Evolutionary conservation across 345 rosid genomes (phyloP), one percentile per base, ranked within the genome.

Genomic region (Rhizophora apiculata): DNA sequence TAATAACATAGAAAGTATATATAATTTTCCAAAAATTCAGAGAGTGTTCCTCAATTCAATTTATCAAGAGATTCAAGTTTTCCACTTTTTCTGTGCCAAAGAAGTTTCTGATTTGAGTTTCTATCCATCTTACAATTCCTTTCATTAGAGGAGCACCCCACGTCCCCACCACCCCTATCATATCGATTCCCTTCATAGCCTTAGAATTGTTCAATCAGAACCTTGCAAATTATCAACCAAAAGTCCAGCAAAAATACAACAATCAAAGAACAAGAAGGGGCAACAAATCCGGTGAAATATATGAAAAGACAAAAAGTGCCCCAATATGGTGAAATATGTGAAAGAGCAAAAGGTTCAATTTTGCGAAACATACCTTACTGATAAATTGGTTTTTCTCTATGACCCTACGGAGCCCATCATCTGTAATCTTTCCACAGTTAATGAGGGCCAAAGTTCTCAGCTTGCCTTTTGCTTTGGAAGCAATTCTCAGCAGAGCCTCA

Each of bases 331-430:
- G 24, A 52, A 32, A 61, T 20, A 56, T 20, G 48, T 20, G 6
- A 39, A 27, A 43, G 3, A 22, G 19, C 31, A 37, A 9, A 1
- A 22, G 8, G 13, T 60, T 54, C 26, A 18, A 22, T 3, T 32
- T 31, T 11, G 32, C 20, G 18, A 36, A 31, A 5, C 22, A 26
- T 75, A 94, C 97, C 97, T 82, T 81, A 20, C 55, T 65, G 74
- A 89, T 81, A n/a, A 76, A 76, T 26, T 87, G 96, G 71, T 95
- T 95, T 5, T 74, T 70, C 34, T 81, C 79, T 0, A 82, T 11
- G 34, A 88, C 87, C 48, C 75, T 70, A 13, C 69, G 84, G 32
- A 94, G 86, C 4, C 89, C 96, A 37, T 75, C 83, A 71, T 89
- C 87, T n/a, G 91, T 87, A 32, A 91, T 64, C 32, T 75, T 78